Evolutionary conservation across 805 yeast species (phyloP), one percentile per base, ranked within the genome.

Genomic region (Saccharomycopsis javanensis): DNA sequence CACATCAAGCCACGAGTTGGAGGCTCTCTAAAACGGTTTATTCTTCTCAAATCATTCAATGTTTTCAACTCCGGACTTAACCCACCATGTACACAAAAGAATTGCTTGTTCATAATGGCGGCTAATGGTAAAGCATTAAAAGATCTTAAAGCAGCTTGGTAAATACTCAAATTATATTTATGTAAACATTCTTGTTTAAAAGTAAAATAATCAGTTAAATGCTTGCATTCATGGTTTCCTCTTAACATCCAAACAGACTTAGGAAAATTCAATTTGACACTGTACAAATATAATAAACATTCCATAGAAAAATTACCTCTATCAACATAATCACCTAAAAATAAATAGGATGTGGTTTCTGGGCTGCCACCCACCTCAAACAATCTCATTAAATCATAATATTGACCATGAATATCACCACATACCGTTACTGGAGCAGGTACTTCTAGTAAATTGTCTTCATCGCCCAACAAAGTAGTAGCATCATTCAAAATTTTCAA

Each of bases 321-420:
- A 71, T 92, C 99, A 20, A 92, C 97, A 67, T 91, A 92, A 71
- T 92, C 98, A 15, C 98, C 97, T 57, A 91, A 71, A 65, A 92
- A 91, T 55, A 91, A 73, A 68, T 88, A 92, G 18, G 86, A 77
- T 1, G 95, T 85, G n/a, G 67, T 71, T 15, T 72, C 75, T 11
- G 97, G 96, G 66, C 85, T 83, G 1, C 98, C 98, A 42, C 97
- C 96, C 16, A 90, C 92, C 68, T 92, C 97, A 66, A 92, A 88
- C 50, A 92, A 73, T 70, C 91, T 90, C 80, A 91, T 76, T 64
- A 92, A 75, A 69, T 92, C 99, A 69, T 79, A 91, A 69, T 80
- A 89, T 69, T 92, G 98, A 16, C 99, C 99, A 70, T 92, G 98
- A n/a, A 91, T 79, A 71, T 92, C 98, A 57, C 99, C 99, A 72